A percentile compares a stretch with the other conserved stretches of the same genome.
Evolutionary conservation across 805 yeast genomes (phyloP).

Genomic region (Candida koratica): DNA sequence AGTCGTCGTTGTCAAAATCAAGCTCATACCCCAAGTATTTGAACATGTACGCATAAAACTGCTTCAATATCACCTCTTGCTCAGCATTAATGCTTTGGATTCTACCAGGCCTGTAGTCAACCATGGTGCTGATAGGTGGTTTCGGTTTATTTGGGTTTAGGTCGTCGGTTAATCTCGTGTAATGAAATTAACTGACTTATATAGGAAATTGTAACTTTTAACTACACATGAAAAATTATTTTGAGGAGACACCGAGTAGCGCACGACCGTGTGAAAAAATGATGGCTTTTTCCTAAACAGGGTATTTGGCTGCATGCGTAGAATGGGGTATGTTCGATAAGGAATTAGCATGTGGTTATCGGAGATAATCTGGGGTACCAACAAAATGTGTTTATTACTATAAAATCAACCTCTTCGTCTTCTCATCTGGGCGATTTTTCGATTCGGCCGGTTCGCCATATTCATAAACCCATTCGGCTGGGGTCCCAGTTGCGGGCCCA

Average conservation of each 20-base stretch:
- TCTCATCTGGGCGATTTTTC: slow-evolving; percentile 35
- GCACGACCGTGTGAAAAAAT: slow-evolving; percentile 1
- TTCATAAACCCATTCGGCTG: too few relatives aligned
- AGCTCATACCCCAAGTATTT: slow-evolving; percentile 54
- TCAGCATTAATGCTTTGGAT: slow-evolving; percentile 41
- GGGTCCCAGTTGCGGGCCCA: too few relatives aligned
- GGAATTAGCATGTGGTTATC: neutral
- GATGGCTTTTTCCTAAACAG: too few relatives aligned
- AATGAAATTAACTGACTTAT: neutral
- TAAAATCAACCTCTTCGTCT: slow-evolving; percentile 20
- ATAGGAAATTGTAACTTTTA: slow-evolving; percentile 3
- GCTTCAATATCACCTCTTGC: slow-evolving; percentile 63
- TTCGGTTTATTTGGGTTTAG: neutral
- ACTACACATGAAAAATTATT: slow-evolving; percentile 6
- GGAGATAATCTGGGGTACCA: neutral
- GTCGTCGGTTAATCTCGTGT: neutral
- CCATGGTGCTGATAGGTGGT: slow-evolving; percentile 5
- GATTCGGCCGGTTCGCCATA: slow-evolving; percentile 13
- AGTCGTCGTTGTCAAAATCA: slow-evolving; percentile 25
- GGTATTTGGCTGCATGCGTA: too few relatives aligned
- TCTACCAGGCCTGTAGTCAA: slow-evolving; percentile 33
- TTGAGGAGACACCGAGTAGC: slow-evolving; percentile 2
- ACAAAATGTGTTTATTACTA: neutral
- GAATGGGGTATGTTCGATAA: slow-evolving; percentile 1
- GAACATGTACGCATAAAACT: slow-evolving; percentile 64